Evolutionary conservation across 306 rosid species (phyloP).

Genomic region (Corylus heterophylla): DNA sequence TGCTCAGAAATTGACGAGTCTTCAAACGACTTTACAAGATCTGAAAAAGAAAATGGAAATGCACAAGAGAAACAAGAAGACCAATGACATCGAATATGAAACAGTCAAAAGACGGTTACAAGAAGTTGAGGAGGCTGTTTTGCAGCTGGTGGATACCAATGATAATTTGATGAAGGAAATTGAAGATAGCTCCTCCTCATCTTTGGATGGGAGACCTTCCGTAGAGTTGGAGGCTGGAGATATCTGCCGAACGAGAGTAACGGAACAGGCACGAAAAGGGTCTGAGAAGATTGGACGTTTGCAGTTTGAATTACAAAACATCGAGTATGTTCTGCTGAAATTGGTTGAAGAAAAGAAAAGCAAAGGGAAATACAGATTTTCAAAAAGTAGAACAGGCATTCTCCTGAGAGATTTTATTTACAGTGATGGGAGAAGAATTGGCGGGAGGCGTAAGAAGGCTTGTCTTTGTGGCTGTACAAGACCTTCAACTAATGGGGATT

Average conservation of each 20-base stretch:
- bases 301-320: conserved; percentile 89
- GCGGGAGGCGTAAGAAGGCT: conserved; percentile 52
- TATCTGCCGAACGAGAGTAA: conserved; percentile 40
- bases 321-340: conserved; percentile 68
- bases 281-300: conserved; percentile 77
- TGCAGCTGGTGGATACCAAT: conserved; percentile 55
- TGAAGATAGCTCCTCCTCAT: conserved; percentile 51
- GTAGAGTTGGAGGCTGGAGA: conserved; percentile 52
- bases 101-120: conserved; percentile 64
- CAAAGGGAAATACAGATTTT: conserved; percentile 61
- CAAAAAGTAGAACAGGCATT: conserved; percentile 61
- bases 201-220: conserved; percentile 35
- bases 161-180: conserved; percentile 60
- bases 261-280: conserved; percentile 68
- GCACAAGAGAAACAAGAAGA: conserved; percentile 51
- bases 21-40: conserved; percentile 59
- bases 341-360: conserved; percentile 59
- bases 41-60: conserved; percentile 63
- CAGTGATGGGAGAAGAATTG: conserved; percentile 46
- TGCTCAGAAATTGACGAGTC: conserved; percentile 55
- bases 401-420: conserved; percentile 76
- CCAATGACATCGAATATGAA: conserved; percentile 51
- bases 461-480: conserved; percentile 72
- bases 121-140: conserved; percentile 73
- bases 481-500: conserved; percentile 67